Percentiles rank a stretch among this genome's conserved stretches.
Evolutionary conservation across 768 basidiomycete species (phyloP).

Genomic region (Russula foetens): DNA sequence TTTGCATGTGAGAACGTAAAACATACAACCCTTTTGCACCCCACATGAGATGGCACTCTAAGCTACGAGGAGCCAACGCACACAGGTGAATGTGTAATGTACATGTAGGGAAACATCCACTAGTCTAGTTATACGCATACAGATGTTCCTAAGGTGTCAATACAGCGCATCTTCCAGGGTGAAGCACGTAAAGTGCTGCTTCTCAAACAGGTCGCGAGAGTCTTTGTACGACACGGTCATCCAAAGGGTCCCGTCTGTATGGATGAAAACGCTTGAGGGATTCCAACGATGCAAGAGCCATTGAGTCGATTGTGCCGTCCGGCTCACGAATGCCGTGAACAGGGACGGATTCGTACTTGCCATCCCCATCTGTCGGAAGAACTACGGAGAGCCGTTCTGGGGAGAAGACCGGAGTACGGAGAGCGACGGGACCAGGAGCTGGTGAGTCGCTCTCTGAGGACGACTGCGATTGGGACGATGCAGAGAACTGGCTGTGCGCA

Average conservation of each 20-base stretch:
- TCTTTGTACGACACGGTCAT: constrained; percentile 46
- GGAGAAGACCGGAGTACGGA: constrained; percentile 12
- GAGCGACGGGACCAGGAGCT: constrained; percentile 7
- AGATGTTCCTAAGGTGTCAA: background rate
- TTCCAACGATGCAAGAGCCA: constrained; percentile 51
- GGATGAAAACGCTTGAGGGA: constrained; percentile 45
- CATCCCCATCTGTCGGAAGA: constrained; percentile 4
- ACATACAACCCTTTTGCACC: constrained; percentile 11
- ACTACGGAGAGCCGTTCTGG: constrained; percentile 4
- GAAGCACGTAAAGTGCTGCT: background rate
- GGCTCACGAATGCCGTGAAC: constrained; percentile 5
- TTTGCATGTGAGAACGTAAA: constrained; percentile 10
- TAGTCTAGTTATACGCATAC: constrained; percentile 2
- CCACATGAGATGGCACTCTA: background rate
- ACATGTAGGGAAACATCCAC: constrained; percentile 1
- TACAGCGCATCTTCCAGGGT: background rate
- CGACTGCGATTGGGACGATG: constrained; percentile 16
- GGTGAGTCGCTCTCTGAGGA: constrained; percentile 17
- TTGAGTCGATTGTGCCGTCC: constrained; percentile 11
- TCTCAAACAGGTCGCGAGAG: constrained; percentile 4
- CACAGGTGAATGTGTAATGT: constrained; percentile 1
- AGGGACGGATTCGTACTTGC: constrained; percentile 3
- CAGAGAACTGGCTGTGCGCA: constrained; percentile 15
- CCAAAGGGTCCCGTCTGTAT: constrained; percentile 51
- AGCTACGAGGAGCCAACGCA: background rate